Conservation (phyloP, 257 asterid species). For the Gentiana macrophylla region DNA sequence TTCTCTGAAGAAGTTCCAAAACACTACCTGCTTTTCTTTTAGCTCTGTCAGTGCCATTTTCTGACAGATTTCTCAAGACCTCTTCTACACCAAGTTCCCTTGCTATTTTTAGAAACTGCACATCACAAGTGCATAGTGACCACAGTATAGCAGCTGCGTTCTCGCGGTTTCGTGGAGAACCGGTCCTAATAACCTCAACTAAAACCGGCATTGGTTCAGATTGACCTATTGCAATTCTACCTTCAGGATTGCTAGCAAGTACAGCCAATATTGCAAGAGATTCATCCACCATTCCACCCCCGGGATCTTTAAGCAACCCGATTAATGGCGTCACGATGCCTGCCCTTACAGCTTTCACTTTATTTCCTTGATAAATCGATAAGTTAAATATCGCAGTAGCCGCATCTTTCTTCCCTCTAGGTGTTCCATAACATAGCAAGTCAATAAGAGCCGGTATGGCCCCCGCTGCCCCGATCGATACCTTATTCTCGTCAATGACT, state of each 20-base stretch:
- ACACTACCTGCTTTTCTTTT: conserved; percentile 77
- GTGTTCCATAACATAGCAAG: conserved; percentile 71
- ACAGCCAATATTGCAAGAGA: conserved; percentile 85
- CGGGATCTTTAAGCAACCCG: conserved; percentile 66
- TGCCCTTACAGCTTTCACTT: conserved; percentile 77
- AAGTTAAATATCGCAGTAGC: conserved; percentile 95
- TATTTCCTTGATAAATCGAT: conserved; percentile 81
- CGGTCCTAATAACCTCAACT: conserved; percentile 69
- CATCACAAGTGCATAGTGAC: conserved; percentile 62
- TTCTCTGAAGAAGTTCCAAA: conserved; percentile 63
- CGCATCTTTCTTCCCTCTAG: conserved; percentile 92
- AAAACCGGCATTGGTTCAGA: conserved; percentile 59
- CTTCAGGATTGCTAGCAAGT: conserved; percentile 87
- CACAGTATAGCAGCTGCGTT: conserved; percentile 81
- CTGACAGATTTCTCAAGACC: conserved; percentile 66
- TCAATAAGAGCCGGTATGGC: conserved; percentile 87
- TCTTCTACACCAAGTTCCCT: conserved; percentile 78
- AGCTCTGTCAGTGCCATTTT: conserved; percentile 92
- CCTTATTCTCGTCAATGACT: conserved; percentile 79
- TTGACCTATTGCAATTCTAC: conserved; percentile 56
- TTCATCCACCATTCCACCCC: conserved; percentile 96
- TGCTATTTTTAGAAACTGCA: conserved; percentile 30
- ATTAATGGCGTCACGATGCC: conserved; percentile 77
- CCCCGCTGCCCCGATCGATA: conserved; percentile 86
- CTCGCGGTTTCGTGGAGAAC: conserved; percentile 82